Conservation (phyloP, 768 basidiomycete species). For the Gyrodon lividus region DNA sequence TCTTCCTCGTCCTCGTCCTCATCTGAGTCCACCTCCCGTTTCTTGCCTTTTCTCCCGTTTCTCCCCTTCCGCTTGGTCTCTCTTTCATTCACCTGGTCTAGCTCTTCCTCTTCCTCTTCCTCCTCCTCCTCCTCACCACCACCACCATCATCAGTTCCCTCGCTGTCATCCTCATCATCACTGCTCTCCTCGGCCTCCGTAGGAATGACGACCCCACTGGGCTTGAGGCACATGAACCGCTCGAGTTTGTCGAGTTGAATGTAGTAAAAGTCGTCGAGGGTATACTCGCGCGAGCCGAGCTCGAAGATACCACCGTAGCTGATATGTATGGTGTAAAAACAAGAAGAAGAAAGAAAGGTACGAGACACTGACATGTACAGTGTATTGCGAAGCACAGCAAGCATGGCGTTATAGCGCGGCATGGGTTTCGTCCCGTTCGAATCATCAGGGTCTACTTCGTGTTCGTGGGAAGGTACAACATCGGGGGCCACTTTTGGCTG, state of each 20-base stretch:
- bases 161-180: constrained; percentile 56
- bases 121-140: too few relatives aligned
- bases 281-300: constrained; percentile 78
- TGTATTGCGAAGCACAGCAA: constrained; percentile 79
- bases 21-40: too few relatives aligned
- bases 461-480: constrained; percentile 12
- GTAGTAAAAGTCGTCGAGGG: constrained; percentile 83
- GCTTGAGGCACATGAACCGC: constrained; percentile 68
- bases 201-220: constrained; percentile 58
- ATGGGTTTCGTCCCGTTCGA: constrained; percentile 63
- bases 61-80: not conserved
- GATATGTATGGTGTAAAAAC: not conserved
- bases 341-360: not conserved
- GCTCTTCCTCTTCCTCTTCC: constrained; percentile 8
- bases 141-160: constrained; percentile 43
- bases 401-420: constrained; percentile 84
- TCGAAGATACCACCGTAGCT: constrained; percentile 92
- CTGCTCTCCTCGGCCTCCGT: constrained; percentile 63
- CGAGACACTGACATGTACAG: constrained; percentile 67
- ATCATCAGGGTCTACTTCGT: constrained; percentile 58
- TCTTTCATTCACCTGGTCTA: constrained; percentile 11
- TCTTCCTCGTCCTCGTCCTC: constrained; percentile 32
- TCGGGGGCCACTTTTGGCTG: not conserved
- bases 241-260: constrained; percentile 86
- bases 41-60: constrained; percentile 8